Evolutionary conservation across 2,329 filamentous ascomycete genomes (phyloP).

Genomic region (Chalara sp.): DNA sequence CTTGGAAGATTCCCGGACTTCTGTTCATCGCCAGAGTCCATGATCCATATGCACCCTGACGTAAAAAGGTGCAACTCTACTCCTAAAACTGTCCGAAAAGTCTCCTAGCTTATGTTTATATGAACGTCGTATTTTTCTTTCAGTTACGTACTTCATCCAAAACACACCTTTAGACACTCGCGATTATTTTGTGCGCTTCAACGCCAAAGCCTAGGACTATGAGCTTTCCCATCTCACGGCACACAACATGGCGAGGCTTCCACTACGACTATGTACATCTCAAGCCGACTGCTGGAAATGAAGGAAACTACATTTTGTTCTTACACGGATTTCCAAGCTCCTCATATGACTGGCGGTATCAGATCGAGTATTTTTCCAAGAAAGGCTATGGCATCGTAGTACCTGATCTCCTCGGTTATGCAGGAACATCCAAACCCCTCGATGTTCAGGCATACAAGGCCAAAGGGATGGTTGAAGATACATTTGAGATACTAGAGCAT

Average conservation of each 20-base stretch:
- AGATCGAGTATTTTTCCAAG: constrained; percentile 15
- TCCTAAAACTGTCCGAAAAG: not conserved
- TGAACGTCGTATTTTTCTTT: not conserved
- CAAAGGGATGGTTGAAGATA: constrained; percentile 26
- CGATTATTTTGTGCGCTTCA: not conserved
- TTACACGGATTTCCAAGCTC: not conserved
- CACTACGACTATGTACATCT: not conserved
- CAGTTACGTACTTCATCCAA: not conserved
- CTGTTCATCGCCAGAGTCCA: no score
- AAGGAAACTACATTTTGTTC: not conserved
- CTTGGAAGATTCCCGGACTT: no score
- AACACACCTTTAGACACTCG: not conserved
- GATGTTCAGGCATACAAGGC: constrained; percentile 22
- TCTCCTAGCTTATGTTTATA: not conserved
- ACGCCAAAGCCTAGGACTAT: not conserved
- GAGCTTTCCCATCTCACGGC: not conserved
- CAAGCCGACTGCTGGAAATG: not conserved
- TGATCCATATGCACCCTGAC: no score
- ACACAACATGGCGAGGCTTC: not conserved
- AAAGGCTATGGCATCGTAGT: constrained; percentile 36
- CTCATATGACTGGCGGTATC: constrained; percentile 21
- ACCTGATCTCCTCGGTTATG: constrained; percentile 34
- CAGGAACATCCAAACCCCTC: constrained; percentile 28
- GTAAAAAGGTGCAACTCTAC: no score
- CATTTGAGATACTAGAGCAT: constrained; percentile 26